Evolutionary conservation across 768 basidiomycete genomes (phyloP).

Genomic region (Russula olivacea): DNA sequence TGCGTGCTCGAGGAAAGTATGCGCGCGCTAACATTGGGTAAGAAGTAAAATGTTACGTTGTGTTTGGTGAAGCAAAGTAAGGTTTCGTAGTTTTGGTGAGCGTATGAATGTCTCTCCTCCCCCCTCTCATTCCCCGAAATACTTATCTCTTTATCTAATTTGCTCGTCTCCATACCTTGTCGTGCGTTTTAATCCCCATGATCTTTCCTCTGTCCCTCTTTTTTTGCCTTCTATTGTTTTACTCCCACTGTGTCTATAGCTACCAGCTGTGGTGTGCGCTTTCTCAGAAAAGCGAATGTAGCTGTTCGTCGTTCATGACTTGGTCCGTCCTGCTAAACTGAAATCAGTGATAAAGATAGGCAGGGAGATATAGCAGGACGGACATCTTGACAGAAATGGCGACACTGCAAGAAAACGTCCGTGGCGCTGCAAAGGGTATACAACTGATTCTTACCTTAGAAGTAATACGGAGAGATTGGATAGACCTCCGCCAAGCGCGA

Average conservation of each 20-base stretch:
- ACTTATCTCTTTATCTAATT: neutral
- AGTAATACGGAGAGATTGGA: conserved; percentile 61
- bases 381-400: conserved; percentile 97
- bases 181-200: neutral
- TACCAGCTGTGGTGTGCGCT: neutral
- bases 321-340: neutral
- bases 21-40: conserved; percentile 55
- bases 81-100: neutral
- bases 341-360: conserved; percentile 42
- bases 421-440: conserved; percentile 1
- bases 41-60: conserved; percentile 33
- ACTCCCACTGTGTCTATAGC: neutral
- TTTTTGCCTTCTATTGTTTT: neutral
- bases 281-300: neutral
- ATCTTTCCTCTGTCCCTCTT: neutral
- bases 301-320: neutral
- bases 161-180: neutral
- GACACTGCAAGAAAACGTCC: conserved; percentile 39
- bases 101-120: neutral
- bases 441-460: conserved; percentile 53
- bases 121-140: neutral
- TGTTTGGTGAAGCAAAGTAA: neutral
- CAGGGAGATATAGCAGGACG: conserved; percentile 83
- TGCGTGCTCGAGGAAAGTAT: conserved; percentile 56
- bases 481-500: conserved; percentile 53